Conservation (phyloP, 768 basidiomycete genomes). For the Pholiota microspora region DNA sequence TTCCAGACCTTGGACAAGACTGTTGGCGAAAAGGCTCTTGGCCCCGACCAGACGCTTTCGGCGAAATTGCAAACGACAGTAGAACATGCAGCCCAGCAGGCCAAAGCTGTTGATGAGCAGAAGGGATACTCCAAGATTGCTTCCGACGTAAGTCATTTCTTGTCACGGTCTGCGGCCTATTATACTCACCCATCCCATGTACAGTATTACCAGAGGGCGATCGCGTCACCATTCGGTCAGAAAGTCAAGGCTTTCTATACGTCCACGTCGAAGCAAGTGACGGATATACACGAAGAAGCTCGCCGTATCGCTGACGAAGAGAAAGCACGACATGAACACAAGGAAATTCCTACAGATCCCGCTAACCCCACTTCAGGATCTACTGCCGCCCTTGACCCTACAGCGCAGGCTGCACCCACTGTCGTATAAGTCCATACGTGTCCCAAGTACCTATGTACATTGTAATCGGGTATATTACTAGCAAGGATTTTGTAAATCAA, state of each 20-base stretch:
- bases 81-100: constrained; percentile 63
- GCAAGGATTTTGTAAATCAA: neutral
- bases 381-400: neutral
- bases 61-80: constrained; percentile 67
- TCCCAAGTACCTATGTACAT: neutral
- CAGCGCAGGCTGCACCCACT: neutral
- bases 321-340: constrained; percentile 31
- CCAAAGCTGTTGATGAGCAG: constrained; percentile 77
- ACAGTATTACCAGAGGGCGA: constrained; percentile 77
- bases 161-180: too few species aligned
- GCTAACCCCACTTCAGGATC: constrained; percentile 5
- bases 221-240: constrained; percentile 75
- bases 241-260: constrained; percentile 85
- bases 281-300: constrained; percentile 94
- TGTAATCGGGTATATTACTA: too few species aligned
- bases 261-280: constrained; percentile 79
- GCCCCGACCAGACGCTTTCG: constrained; percentile 79
- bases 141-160: constrained; percentile 48
- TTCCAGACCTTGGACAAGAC: constrained; percentile 69
- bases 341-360: constrained; percentile 12
- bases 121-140: constrained; percentile 73
- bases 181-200: neutral
- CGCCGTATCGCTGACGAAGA: constrained; percentile 69
- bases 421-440: neutral
- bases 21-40: constrained; percentile 68